Evolutionary conservation across 768 basidiomycete genomes (phyloP).

Genomic region (Lentinus tigrinus): DNA sequence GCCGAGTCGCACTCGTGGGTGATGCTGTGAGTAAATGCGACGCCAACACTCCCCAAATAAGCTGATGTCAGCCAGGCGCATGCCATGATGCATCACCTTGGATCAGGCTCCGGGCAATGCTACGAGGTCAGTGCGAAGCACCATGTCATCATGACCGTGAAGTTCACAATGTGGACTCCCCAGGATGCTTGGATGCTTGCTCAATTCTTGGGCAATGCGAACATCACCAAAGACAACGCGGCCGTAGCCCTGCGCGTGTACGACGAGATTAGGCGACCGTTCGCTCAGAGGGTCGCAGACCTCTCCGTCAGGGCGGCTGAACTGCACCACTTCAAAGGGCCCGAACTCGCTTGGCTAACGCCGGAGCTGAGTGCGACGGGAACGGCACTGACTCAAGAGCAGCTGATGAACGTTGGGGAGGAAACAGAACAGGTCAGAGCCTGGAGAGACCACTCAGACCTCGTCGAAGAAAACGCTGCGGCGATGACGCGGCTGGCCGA

Average conservation of each 20-base stretch:
- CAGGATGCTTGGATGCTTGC: constrained; percentile 32
- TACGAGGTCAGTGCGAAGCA: constrained; percentile 10
- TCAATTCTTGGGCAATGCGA: constrained; percentile 25
- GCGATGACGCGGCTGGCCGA: not conserved
- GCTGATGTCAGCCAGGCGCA: constrained; percentile 2
- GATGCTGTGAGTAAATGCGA: constrained; percentile 41
- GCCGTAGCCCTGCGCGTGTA: constrained; percentile 28
- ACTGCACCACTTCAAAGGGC: constrained; percentile 24
- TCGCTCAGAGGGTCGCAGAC: constrained; percentile 24
- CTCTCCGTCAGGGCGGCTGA: constrained; percentile 12
- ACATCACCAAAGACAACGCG: constrained; percentile 24
- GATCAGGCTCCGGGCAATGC: constrained; percentile 13
- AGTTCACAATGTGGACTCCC: not conserved
- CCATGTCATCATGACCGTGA: not conserved
- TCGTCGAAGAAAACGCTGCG: not conserved
- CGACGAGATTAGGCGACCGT: constrained; percentile 31
- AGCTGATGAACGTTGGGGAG: not conserved
- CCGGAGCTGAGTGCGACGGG: not conserved
- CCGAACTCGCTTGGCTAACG: not conserved
- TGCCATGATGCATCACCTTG: constrained; percentile 13
- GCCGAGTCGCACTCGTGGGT: constrained; percentile 44
- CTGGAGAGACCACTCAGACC: not conserved
- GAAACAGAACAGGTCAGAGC: not conserved
- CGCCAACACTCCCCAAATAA: not conserved
- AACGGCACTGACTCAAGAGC: not conserved